Evolutionary conservation across 495 filamentous ascomycete genomes (phyloP), one percentile per base, ranked within the genome.

Genomic region (Trichocladium antarcticum): DNA sequence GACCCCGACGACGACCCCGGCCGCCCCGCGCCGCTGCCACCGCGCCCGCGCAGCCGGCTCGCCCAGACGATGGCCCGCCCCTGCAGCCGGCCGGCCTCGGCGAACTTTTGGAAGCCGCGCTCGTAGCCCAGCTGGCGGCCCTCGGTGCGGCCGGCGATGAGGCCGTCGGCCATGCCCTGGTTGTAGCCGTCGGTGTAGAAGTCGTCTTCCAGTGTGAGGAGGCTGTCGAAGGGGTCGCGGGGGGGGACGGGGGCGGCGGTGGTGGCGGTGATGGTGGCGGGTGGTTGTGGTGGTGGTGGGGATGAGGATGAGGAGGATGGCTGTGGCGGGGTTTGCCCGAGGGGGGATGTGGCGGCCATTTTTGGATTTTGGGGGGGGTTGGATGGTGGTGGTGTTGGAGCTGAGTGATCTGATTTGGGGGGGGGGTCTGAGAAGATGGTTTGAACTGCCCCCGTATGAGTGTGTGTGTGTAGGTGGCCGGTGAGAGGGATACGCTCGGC

Each of bases 61-160:
- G 82, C 78, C 92, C 89, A 97, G 34, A 97, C 76, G 1, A 82
- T 65, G 3, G 84, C 79, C 58, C 78, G 81, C n/a, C 92, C 89
- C 57, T 89, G 84, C 17, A 99, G 61, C 46, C 72, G 73, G 1
- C 92, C 93, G 57, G 88, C 75, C 49, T 85, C 81, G 12, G 80
- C 55, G 57, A 87, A 95, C 67, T 94, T 96, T 59, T 92, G 85
- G 50, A 90, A 97, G 1, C 89, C 92, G 55, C 92, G 93, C 58
- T 93, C 84, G 3, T 97, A 75, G 0, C 90, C 92, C 61, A 97
- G 86, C 11, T 85, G 73, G 31, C 85, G 84, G 34, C 93, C 93
- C 75, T 99, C 92, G 39, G 83, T 78, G 24, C 79, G 81, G 10
- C 93, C 92, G 12, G 87, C 80, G 56, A 75, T 71, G n/a, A 77